A percentile compares a stretch with the other conserved stretches of the same genome.
These are phyloP conservation scores for Arthrobotrys sphaeroides DNA, from an alignment of 2,329 filamentous ascomycete genomes.

Conservation along the genomic window DNA sequence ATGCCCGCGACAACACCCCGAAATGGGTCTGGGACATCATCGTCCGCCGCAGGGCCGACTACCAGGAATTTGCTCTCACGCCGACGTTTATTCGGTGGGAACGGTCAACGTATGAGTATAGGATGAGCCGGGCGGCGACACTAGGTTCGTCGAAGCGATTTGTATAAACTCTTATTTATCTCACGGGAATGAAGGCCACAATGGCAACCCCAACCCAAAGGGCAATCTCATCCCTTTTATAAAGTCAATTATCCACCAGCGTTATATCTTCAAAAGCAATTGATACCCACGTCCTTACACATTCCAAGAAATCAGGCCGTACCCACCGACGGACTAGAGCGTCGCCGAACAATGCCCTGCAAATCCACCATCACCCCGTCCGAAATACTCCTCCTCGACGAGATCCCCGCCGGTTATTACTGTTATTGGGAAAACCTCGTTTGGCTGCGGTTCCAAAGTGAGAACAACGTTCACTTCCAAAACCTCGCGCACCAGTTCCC, in stretches of 20 bases:
- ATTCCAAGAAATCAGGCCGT: too few relatives aligned
- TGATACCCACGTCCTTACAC: background rate
- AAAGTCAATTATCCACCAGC: background rate
- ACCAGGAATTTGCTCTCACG: constrained; percentile 39
- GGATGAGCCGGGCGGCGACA: constrained; percentile 31
- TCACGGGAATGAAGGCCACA: background rate
- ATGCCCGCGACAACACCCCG: constrained; percentile 45
- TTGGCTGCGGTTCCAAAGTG: background rate
- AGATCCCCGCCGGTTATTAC: background rate
- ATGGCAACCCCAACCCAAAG: constrained; percentile 1
- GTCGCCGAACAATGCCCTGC: constrained; percentile 21
- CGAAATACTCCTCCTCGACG: background rate
- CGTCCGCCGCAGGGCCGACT: constrained; percentile 37
- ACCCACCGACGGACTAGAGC: too few relatives aligned
- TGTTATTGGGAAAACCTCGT: background rate
- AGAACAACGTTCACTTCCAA: constrained; percentile 1
- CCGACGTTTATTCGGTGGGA: constrained; percentile 50
- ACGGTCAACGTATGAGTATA: constrained; percentile 36
- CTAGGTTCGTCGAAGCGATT: background rate
- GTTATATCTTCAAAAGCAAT: background rate
- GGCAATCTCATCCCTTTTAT: background rate
- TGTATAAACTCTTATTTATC: too few relatives aligned
- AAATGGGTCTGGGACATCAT: constrained; percentile 50
- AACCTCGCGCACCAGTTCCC: too few relatives aligned
- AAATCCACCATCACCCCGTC: constrained; percentile 20